Evolutionary conservation across 768 basidiomycete genomes (phyloP).

Genomic region (Boletus insuetus): DNA sequence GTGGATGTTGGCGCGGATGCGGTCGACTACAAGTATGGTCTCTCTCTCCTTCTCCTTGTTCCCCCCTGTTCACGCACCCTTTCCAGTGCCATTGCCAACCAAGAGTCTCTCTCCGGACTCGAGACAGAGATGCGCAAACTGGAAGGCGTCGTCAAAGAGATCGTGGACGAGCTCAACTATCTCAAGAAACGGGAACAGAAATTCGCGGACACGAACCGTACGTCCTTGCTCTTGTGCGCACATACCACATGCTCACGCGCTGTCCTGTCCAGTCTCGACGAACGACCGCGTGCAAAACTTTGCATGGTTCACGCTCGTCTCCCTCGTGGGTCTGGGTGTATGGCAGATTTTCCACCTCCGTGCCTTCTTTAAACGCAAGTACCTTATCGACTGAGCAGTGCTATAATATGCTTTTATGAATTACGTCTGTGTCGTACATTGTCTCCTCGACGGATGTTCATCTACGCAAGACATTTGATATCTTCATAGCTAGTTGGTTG

Average conservation of each 20-base stretch:
- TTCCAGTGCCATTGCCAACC: conserved; percentile 92
- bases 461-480: not conserved
- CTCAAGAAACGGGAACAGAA: conserved; percentile 86
- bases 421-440: conserved; percentile 1
- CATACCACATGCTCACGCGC: not conserved
- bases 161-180: conserved; percentile 91
- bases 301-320: conserved; percentile 81
- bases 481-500: not conserved
- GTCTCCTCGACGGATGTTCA: not conserved
- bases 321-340: conserved; percentile 74
- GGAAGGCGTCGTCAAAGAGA: conserved; percentile 91
- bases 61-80: not conserved
- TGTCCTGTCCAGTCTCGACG: conserved; percentile 68
- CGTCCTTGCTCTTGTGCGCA: conserved; percentile 27
- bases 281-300: conserved; percentile 90
- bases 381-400: conserved; percentile 72
- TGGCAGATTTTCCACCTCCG: conserved; percentile 97
- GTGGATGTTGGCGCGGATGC: conserved; percentile 98
- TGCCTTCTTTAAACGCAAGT: conserved; percentile 94
- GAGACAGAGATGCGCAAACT: conserved; percentile 99
- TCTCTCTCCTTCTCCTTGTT: not conserved
- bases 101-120: conserved; percentile 91
- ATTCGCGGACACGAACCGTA: conserved; percentile 88
- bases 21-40: conserved; percentile 95
- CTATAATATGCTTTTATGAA: conserved; percentile 4